Evolutionary conservation across 2,329 filamentous ascomycete genomes (phyloP).

Genomic region (Penicillium sp.): DNA sequence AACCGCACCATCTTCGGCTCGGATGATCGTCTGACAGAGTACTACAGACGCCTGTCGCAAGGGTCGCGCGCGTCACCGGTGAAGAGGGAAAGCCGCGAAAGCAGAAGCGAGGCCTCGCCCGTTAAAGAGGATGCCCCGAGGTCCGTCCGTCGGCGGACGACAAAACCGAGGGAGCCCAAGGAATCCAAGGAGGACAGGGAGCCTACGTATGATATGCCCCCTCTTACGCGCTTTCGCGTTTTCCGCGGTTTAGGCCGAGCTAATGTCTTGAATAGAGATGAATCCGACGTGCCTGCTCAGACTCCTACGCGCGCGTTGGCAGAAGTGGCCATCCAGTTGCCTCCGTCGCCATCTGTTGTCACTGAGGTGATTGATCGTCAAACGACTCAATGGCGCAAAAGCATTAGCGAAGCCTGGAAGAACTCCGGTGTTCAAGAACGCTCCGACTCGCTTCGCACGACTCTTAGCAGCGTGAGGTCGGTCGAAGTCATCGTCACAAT

Average conservation of each 20-base stretch:
- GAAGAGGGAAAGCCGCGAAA: constrained; percentile 54
- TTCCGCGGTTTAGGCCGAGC: neutral
- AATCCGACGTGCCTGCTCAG: constrained; percentile 21
- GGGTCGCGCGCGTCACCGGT: constrained; percentile 52
- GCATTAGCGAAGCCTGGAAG: constrained; percentile 40
- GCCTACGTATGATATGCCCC: constrained; percentile 26
- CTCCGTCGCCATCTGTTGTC: constrained; percentile 50
- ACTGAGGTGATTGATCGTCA: constrained; percentile 77
- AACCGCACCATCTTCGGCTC: constrained; percentile 69
- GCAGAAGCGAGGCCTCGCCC: constrained; percentile 41
- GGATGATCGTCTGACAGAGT: constrained; percentile 71
- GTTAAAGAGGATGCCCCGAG: constrained; percentile 33
- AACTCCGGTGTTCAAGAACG: constrained; percentile 46
- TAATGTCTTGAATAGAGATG: constrained; percentile 17
- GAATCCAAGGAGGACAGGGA: neutral
- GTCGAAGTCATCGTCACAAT: constrained; percentile 71
- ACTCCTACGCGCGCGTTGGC: constrained; percentile 25
- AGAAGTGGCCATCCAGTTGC: constrained; percentile 24
- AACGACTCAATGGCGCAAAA: constrained; percentile 44
- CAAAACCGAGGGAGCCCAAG: constrained; percentile 41
- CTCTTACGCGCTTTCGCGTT: neutral
- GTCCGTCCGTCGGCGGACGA: constrained; percentile 44
- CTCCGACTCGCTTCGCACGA: constrained; percentile 67
- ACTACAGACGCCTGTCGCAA: constrained; percentile 64
- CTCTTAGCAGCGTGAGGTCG: constrained; percentile 70